Percentiles rank a stretch among this genome's conserved stretches.
Conservation (phyloP, 2,329 filamentous ascomycete species). For the Laburnicola sp. region DNA sequence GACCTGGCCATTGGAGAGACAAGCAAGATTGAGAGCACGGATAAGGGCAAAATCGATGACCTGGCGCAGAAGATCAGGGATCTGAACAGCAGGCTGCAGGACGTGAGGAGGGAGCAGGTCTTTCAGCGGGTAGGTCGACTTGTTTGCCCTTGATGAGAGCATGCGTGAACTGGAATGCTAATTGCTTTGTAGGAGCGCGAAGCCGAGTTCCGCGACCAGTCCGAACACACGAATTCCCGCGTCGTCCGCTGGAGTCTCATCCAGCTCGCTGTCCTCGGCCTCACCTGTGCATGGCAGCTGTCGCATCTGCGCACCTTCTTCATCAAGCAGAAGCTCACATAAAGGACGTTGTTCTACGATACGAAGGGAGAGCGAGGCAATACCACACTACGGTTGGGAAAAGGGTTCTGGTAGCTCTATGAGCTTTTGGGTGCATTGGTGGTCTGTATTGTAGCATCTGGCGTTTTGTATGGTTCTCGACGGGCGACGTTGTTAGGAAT, state of each 20-base stretch:
- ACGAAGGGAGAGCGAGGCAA: slow-evolving; percentile 5
- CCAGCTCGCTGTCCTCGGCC: slow-evolving; percentile 79
- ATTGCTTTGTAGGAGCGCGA: slow-evolving; percentile 75
- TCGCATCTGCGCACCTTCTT: slow-evolving; percentile 96
- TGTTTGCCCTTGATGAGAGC: background rate
- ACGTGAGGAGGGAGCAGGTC: slow-evolving; percentile 91
- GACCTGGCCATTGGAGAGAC: slow-evolving; percentile 95
- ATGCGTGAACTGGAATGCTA: slow-evolving; percentile 13
- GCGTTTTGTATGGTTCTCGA: slow-evolving; percentile 22
- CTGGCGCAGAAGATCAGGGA: slow-evolving; percentile 87
- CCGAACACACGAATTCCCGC: slow-evolving; percentile 86
- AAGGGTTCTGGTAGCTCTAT: slow-evolving; percentile 10
- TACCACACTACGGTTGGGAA: slow-evolving; percentile 14
- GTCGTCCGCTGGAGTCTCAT: slow-evolving; percentile 94
- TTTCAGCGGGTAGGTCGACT: slow-evolving; percentile 75
- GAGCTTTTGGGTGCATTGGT: slow-evolving; percentile 9
- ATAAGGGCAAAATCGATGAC: slow-evolving; percentile 90
- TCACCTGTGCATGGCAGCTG: slow-evolving; percentile 95
- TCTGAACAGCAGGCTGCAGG: slow-evolving; percentile 80
- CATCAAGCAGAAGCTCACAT: slow-evolving; percentile 99
- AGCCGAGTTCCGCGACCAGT: slow-evolving; percentile 97
- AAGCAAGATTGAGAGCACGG: slow-evolving; percentile 86
- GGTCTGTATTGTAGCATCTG: slow-evolving; percentile 25
- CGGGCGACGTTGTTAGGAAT: slow-evolving; percentile 19
- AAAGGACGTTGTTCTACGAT: slow-evolving; percentile 32